Evolutionary conservation across 345 rosid genomes (phyloP), one percentile per base, ranked within the genome.

Genomic region (Lepidium aucheri): DNA sequence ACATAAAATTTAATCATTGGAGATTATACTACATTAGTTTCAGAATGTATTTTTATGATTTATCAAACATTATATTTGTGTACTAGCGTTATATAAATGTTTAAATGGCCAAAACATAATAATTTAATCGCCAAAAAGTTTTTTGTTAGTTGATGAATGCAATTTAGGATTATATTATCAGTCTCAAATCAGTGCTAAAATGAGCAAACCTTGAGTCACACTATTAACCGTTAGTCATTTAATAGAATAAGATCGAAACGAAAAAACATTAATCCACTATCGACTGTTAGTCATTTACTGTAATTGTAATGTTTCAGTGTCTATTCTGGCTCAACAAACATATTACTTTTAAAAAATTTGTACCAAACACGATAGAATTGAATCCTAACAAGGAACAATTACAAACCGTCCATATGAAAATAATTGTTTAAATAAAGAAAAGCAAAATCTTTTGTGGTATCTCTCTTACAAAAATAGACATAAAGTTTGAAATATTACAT

Each of bases 371-470:
- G 68, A 70, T 45, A 26, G 17, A 62, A 63, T 38, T 36, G 69
- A 70, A 36, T 53, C 63, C 69, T 63, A 44, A 70, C 50, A 70
- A 36, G 63, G 35, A 45, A 53, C 33, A 53, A 44, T 70, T 53
- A 17, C 63, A 53, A 53, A 70, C 74, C 74, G 74, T 70, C 68
- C 68, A 70, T 53, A 35, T 44, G 12, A 43, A 52, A 57, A 63
- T 15, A 43, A 44, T 13, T 24, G 49, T 44, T 20, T 26, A 44
- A 53, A 61, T 43, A 39, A 61, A 44, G 56, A 43, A 62, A 69
- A 70, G 16, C 55, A 70, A 61, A 53, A 62, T n/a, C 34, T 44
- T 53, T 28, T 63, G 18, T 6, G 38, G 40, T 45, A 67, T 44
- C 40, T 33, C 33, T 52, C 60, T 60, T 22, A 22, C 62, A 52